phyloP scores from a whole-genome alignment of 208 protist genomes.

The Leishmania martiniquensis region DNA sequence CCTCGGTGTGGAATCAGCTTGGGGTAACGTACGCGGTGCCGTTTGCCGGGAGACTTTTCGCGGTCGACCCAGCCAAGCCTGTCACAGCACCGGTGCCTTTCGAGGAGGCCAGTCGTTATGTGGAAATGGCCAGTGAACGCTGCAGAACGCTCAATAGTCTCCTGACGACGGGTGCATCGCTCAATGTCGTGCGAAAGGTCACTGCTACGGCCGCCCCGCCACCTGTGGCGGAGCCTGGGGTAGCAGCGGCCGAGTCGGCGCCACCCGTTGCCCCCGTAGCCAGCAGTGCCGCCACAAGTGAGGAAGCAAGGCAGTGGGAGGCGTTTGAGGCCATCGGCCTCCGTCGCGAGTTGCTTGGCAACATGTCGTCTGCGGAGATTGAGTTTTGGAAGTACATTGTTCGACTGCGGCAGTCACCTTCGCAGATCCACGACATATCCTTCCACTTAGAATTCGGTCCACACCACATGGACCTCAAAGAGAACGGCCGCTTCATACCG shows the following conservation, averaged over 20 bases:
- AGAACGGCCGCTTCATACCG: conserved; percentile 30
- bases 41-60: conserved; percentile 45
- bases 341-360: conserved; percentile 22
- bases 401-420: conserved; percentile 17
- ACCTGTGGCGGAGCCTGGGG: not conserved
- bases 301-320: conserved; percentile 4
- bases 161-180: conserved; percentile 27
- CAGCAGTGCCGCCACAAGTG: not conserved
- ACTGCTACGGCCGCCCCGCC: not conserved
- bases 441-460: conserved; percentile 33
- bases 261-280: conserved; percentile 1
- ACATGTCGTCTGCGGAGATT: conserved; percentile 31
- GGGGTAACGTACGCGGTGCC: conserved; percentile 56
- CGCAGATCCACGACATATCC: conserved; percentile 27
- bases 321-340: conserved; percentile 28
- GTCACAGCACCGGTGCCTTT: conserved; percentile 34
- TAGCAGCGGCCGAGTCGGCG: not conserved
- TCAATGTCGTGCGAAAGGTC: conserved; percentile 19
- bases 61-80: conserved; percentile 29
- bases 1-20: conserved; percentile 48
- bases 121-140: conserved; percentile 33
- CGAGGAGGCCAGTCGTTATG: conserved; percentile 33
- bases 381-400: conserved; percentile 39
- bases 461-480: conserved; percentile 29
- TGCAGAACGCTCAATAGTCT: conserved; percentile 26